Percentiles rank a stretch among this genome's conserved stretches.
These are phyloP conservation scores for Schwanniomyces polymorphus DNA, from an alignment of 805 yeast species.

Conservation along the genomic window DNA sequence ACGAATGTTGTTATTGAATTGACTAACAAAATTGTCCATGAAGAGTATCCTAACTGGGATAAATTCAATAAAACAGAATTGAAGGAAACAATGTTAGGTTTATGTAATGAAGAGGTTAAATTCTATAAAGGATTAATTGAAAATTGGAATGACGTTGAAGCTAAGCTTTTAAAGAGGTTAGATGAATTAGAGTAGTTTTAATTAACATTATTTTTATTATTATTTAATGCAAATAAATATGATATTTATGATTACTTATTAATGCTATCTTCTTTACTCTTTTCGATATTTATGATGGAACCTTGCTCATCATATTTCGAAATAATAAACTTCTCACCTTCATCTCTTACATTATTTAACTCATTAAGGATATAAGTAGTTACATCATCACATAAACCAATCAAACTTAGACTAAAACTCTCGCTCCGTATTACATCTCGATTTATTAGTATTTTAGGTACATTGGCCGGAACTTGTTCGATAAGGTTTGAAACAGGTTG, in stretches of 20 bases:
- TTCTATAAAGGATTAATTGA: constrained; percentile 69
- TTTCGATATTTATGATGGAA: background rate
- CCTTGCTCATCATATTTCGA: background rate
- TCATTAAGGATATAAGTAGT: constrained; percentile 53
- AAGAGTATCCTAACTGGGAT: constrained; percentile 69
- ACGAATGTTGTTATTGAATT: constrained; percentile 46
- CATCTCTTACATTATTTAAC: constrained; percentile 14
- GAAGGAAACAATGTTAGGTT: constrained; percentile 63
- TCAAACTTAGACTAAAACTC: constrained; percentile 72
- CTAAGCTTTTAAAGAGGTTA: constrained; percentile 22
- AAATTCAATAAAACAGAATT: constrained; percentile 76
- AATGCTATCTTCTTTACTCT: background rate
- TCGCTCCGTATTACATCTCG: constrained; percentile 73
- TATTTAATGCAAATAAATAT: background rate
- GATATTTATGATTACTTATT: background rate
- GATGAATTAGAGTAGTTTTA: constrained; percentile 15
- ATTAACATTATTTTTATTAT: background rate
- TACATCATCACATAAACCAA: constrained; percentile 84
- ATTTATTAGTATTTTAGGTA: constrained; percentile 81
- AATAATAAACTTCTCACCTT: background rate
- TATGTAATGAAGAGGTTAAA: constrained; percentile 74
- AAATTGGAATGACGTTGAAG: constrained; percentile 66
- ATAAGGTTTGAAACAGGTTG: constrained; percentile 90
- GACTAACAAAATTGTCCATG: constrained; percentile 46
- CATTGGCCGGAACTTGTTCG: constrained; percentile 65